Evolutionary conservation across 495 filamentous ascomycete species (phyloP).

Genomic region (Venustampulla echinocandica): DNA sequence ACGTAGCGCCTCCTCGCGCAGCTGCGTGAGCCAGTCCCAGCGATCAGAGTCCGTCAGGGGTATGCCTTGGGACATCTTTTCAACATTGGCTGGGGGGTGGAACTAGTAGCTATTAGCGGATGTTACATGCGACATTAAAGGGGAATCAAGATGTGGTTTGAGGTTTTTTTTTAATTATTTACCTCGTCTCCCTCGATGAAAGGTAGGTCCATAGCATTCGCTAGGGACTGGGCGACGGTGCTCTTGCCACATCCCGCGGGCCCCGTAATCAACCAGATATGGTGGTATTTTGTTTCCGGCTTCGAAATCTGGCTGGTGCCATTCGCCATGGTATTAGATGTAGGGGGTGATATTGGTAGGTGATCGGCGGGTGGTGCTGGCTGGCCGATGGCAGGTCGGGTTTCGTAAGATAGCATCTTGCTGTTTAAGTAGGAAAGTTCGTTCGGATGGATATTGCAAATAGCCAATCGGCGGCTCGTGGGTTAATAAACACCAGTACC

Average conservation of each 20-base stretch:
- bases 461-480: no score
- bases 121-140: no score
- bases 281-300: conserved; percentile 42
- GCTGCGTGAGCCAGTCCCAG: conserved; percentile 93
- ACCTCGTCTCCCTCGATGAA: conserved; percentile 97
- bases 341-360: conserved; percentile 5
- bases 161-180: conserved; percentile 25
- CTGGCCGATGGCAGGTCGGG: conserved; percentile 9
- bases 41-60: conserved; percentile 92
- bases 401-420: conserved; percentile 23
- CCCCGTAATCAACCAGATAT: conserved; percentile 97
- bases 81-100: conserved; percentile 75
- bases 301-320: neutral
- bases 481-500: neutral
- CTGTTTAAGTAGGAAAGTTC: neutral
- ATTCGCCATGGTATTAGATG: conserved; percentile 7
- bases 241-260: conserved; percentile 96
- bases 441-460: no score
- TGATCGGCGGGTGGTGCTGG: conserved; percentile 10
- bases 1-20: conserved; percentile 71
- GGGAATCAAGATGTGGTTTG: conserved; percentile 10
- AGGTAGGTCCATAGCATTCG: conserved; percentile 58
- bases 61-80: conserved; percentile 84
- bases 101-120: conserved; percentile 50
- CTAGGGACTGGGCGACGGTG: conserved; percentile 75